Evolutionary conservation across 345 rosid species (phyloP).

Genomic region (Excoecaria cochinchinensis): DNA sequence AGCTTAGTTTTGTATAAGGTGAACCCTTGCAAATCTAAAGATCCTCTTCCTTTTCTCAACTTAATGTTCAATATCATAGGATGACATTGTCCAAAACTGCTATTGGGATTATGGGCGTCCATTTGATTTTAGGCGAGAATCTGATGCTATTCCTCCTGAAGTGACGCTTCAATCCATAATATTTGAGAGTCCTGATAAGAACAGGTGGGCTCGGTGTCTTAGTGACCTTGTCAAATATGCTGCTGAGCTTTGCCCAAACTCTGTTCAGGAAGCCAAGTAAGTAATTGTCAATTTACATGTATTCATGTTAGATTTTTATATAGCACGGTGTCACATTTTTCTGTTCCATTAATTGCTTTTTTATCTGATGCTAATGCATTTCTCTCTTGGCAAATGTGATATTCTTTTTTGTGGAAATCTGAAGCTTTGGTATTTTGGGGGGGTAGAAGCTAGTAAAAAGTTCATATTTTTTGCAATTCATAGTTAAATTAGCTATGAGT

Average conservation of each 20-base stretch:
- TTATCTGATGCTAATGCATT: constrained; percentile 5
- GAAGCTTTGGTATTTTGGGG: not conserved
- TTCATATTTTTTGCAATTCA: not conserved
- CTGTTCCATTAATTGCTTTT: not conserved
- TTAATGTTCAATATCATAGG: constrained; percentile 43
- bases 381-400: not conserved
- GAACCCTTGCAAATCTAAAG: constrained; percentile 6
- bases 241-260: constrained; percentile 92
- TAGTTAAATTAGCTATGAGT: not conserved
- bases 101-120: constrained; percentile 94
- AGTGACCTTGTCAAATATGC: constrained; percentile 92
- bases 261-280: constrained; percentile 95
- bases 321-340: constrained; percentile 10
- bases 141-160: constrained; percentile 88
- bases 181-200: constrained; percentile 95
- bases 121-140: constrained; percentile 86
- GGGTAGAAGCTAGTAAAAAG: not conserved
- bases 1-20: constrained; percentile 2
- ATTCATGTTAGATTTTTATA: constrained; percentile 18
- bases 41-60: not conserved
- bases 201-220: constrained; percentile 94
- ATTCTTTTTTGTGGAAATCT: not conserved
- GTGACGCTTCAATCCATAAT: constrained; percentile 92
- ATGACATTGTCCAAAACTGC: constrained; percentile 97
- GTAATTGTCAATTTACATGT: constrained; percentile 21